Percentiles rank a stretch among this genome's conserved stretches.
Conservation (phyloP, 1,139 yeast genomes). For the Pneumocystis murina region DNA sequence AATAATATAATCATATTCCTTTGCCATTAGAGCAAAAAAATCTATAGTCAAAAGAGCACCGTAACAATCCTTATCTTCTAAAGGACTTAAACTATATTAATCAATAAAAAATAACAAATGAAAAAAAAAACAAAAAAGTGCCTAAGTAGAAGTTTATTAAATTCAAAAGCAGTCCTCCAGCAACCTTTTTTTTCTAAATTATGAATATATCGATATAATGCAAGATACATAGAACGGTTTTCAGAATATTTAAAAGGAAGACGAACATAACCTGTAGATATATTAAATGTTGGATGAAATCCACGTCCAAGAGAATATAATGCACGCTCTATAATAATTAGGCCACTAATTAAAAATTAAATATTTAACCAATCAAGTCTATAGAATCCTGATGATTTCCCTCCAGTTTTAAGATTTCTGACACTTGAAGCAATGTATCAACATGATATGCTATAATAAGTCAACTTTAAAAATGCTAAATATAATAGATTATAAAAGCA, state of each 20-base stretch:
- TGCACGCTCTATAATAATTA: conserved; percentile 48
- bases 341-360: not conserved
- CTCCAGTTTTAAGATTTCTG: conserved; percentile 58
- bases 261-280: conserved; percentile 40
- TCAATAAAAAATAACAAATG: not conserved
- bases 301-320: conserved; percentile 66
- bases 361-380: conserved; percentile 23
- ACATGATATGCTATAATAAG: conserved; percentile 54
- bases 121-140: not conserved
- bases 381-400: conserved; percentile 43
- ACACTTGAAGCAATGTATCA: conserved; percentile 65
- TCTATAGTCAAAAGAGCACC: conserved; percentile 77
- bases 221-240: conserved; percentile 63
- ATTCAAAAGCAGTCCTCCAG: conserved; percentile 58
- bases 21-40: conserved; percentile 55
- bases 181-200: conserved; percentile 67
- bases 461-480: conserved; percentile 31
- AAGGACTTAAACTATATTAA: conserved; percentile 32
- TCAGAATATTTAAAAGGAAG: conserved; percentile 62
- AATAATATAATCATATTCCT: conserved; percentile 47
- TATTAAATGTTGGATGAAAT: conserved; percentile 32
- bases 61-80: conserved; percentile 70
- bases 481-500: conserved; percentile 19
- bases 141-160: conserved; percentile 44
- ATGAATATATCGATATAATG: conserved; percentile 56